These are phyloP conservation scores for Carex cristatella DNA, from an alignment of 176 grass and related monocot genomes.

Conservation along the genomic window DNA sequence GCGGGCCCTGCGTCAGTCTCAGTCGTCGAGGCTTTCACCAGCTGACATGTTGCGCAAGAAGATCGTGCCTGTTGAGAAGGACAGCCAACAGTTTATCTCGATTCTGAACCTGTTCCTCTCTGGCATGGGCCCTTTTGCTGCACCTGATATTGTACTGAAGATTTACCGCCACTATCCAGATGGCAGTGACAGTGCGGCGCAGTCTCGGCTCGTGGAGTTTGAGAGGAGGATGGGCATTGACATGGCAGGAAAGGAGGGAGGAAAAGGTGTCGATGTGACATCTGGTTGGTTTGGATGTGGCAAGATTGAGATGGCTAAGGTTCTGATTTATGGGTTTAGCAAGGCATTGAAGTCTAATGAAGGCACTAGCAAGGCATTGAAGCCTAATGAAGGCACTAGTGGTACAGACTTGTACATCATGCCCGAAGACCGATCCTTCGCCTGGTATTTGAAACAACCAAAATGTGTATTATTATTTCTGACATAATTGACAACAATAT, in stretches of 20 bases:
- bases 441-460: conserved; percentile 38
- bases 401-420: conserved; percentile 51
- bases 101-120: conserved; percentile 55
- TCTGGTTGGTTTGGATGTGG: conserved; percentile 75
- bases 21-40: conserved; percentile 22
- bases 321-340: conserved; percentile 71
- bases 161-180: conserved; percentile 61
- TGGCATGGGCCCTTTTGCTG: conserved; percentile 65
- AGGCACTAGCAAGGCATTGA: conserved; percentile 22
- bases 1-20: conserved; percentile 47
- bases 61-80: conserved; percentile 54
- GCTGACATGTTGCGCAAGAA: conserved; percentile 56
- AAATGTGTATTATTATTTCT: not conserved
- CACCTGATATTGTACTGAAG: conserved; percentile 46
- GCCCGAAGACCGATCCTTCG: conserved; percentile 62
- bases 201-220: conserved; percentile 59
- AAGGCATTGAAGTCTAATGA: conserved; percentile 35
- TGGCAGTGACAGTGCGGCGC: conserved; percentile 52
- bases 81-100: conserved; percentile 41
- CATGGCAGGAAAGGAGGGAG: conserved; percentile 41
- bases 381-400: conserved; percentile 35
- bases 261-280: conserved; percentile 51
- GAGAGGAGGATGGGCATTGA: conserved; percentile 50
- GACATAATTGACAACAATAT: not conserved
- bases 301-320: conserved; percentile 65